Conservation (phyloP, 2,329 filamentous ascomycete species). For the Aspergillus vadensis region DNA sequence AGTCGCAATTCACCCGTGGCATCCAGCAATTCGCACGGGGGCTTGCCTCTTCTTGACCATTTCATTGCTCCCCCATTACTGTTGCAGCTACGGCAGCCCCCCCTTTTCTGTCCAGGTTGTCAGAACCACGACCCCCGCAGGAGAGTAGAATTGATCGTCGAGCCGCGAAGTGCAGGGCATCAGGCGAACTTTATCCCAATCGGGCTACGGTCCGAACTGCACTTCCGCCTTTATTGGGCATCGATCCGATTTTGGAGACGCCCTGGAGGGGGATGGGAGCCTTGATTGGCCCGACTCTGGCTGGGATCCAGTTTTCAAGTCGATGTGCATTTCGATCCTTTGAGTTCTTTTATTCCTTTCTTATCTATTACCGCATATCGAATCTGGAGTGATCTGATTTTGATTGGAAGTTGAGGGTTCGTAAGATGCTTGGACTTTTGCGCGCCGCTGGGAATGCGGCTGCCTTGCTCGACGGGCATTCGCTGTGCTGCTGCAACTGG, state of each 20-base stretch:
- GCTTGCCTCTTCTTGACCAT: background rate
- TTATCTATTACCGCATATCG: too few relatives aligned
- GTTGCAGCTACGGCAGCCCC: background rate
- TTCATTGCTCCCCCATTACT: too few relatives aligned
- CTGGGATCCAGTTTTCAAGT: too few relatives aligned
- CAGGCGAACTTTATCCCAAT: background rate
- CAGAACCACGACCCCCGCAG: too few relatives aligned
- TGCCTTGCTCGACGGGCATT: background rate
- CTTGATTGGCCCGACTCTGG: too few relatives aligned
- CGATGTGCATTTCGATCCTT: too few relatives aligned
- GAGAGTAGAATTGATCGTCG: background rate
- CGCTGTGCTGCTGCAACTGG: background rate
- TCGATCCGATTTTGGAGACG: background rate
- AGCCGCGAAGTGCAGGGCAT: background rate
- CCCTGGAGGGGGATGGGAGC: background rate
- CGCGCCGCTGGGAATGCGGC: background rate
- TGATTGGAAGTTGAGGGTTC: background rate
- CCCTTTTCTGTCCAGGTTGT: background rate
- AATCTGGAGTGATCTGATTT: background rate
- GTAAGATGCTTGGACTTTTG: background rate
- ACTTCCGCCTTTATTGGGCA: background rate
- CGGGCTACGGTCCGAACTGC: background rate
- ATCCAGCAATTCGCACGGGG: background rate
- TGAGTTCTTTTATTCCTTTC: too few relatives aligned
- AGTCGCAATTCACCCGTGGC: background rate